Conservation (phyloP, 1,139 yeast genomes). For the Debaryomyces udenii region DNA sequence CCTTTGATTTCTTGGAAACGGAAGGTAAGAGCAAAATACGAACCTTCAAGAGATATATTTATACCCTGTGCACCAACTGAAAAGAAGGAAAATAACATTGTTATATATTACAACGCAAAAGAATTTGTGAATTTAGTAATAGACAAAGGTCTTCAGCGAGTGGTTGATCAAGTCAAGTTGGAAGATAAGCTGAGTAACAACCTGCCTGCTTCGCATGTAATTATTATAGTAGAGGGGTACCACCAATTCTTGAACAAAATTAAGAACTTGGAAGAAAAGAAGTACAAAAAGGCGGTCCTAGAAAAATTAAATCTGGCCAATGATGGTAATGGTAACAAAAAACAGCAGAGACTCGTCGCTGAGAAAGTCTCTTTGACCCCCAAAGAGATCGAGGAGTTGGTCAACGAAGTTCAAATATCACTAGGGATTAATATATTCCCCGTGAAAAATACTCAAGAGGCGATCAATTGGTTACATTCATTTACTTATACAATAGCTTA, state of each 20-base stretch:
- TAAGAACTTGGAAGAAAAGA: slow-evolving; percentile 47
- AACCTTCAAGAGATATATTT: slow-evolving; percentile 49
- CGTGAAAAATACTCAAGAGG: slow-evolving; percentile 49
- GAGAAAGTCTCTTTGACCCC: slow-evolving; percentile 29
- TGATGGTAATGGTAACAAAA: slow-evolving; percentile 8
- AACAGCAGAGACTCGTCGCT: slow-evolving; percentile 14
- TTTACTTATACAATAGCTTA: slow-evolving; percentile 59
- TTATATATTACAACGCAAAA: slow-evolving; percentile 50
- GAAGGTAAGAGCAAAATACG: slow-evolving; percentile 42
- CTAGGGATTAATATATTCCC: slow-evolving; percentile 50
- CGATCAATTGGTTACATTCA: slow-evolving; percentile 55
- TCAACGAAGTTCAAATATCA: slow-evolving; percentile 33
- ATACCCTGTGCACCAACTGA: slow-evolving; percentile 51
- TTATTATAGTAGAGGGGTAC: slow-evolving; percentile 54
- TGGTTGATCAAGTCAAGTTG: slow-evolving; percentile 5
- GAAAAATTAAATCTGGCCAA: slow-evolving; percentile 20
- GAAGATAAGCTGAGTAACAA: slow-evolving; percentile 12
- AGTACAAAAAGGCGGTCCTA: slow-evolving; percentile 45
- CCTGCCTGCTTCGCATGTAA: slow-evolving; percentile 20
- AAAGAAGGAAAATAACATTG: slow-evolving; percentile 44
- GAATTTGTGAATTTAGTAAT: slow-evolving; percentile 42
- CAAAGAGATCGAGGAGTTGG: slow-evolving; percentile 37
- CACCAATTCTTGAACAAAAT: slow-evolving; percentile 48
- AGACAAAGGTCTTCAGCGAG: slow-evolving; percentile 21
- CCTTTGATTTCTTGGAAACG: slow-evolving; percentile 45